These are phyloP conservation scores for Entophlyctis luteolus DNA, from an alignment of 192 early-diverging fungal genomes.

Conservation along the genomic window DNA sequence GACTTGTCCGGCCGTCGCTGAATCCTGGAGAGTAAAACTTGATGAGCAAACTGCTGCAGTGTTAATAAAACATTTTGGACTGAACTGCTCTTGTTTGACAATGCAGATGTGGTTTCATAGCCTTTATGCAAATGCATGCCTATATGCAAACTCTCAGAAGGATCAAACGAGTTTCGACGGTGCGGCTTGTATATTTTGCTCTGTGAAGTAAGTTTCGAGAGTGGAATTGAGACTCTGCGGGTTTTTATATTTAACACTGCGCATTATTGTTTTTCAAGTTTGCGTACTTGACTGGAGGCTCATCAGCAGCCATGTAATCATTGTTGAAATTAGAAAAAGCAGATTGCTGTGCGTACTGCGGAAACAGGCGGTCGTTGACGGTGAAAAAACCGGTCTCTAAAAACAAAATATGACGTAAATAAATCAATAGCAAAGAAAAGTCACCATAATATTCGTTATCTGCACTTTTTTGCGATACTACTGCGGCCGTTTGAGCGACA, in stretches of 20 bases:
- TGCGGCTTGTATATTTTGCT: slow-evolving; percentile 20
- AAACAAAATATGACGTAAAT: too few species aligned
- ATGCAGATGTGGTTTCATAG: slow-evolving; percentile 6
- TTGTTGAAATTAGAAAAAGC: not conserved
- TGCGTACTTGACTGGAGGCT: slow-evolving; percentile 26
- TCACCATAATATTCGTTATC: too few species aligned
- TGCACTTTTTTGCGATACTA: too few species aligned
- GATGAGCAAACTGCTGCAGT: not conserved
- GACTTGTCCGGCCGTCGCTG: not conserved
- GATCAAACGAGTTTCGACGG: slow-evolving; percentile 24
- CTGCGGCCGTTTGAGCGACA: too few species aligned
- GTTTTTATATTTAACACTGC: not conserved
- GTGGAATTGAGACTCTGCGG: slow-evolving; percentile 22
- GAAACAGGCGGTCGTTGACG: slow-evolving; percentile 25
- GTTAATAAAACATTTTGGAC: not conserved
- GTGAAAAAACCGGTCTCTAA: slow-evolving; percentile 23
- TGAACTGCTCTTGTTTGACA: slow-evolving; percentile 11
- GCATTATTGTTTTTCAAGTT: not conserved
- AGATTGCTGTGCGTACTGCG: slow-evolving; percentile 9
- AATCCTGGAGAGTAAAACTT: slow-evolving; percentile 2
- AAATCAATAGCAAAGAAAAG: too few species aligned
- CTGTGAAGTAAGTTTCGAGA: slow-evolving; percentile 6
- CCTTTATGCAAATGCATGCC: slow-evolving; percentile 22
- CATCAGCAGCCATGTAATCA: slow-evolving; percentile 7
- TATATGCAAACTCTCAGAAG: slow-evolving; percentile 11